Evolutionary conservation across 2,329 filamentous ascomycete genomes (phyloP), one percentile per base, ranked within the genome.

Genomic region (Cordyceps fumosorosea): DNA sequence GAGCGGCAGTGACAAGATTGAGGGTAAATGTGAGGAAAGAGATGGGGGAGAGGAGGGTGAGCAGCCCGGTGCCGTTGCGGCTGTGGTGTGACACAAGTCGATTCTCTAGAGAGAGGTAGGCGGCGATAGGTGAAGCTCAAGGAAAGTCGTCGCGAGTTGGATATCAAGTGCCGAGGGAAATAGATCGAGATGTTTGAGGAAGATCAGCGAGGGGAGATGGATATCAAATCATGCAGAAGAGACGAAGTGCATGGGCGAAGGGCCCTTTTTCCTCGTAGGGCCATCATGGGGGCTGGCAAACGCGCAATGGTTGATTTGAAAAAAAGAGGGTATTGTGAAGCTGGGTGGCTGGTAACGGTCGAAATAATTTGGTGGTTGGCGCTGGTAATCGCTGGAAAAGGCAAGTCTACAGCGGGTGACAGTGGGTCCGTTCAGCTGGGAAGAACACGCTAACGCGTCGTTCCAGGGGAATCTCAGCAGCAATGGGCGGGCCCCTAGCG

Each of bases 291-390:
- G 53, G 60, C 53, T 56, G 53, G 53, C 32, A 26, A 47, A 26
- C 45, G 22, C 42, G 14, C 55, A 32, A 26, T 24, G n/a, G 42
- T 45, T 32, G n/a, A 29, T 29, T 45, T 4, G 20, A 50, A 58
- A 40, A 16, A 34, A 14, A 37, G 34, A 14, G 34, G 34, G n/a
- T 34, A 26, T 50, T 32, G 22, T 44, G 29, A 52, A 47, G 26
- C n/a, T 18, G 6, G 60, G 60, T 51, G 60, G 60, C 60, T 62
- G 60, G 60, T 22, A 37, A 51, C 40, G 45, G 12, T 10, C 40
- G 54, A 51, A 22, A 53, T 37, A 56, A 51, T 51, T 44, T 51
- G 59, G 59, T 56, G 59, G 59, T 56, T 62, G 50, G 57, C 26
- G 54, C 2, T 26, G 44, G 3, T 18, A 10, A 40, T 37, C 20